phyloP scores from a whole-genome alignment of 208 protist species.

The Blechomonas ayalai region DNA sequence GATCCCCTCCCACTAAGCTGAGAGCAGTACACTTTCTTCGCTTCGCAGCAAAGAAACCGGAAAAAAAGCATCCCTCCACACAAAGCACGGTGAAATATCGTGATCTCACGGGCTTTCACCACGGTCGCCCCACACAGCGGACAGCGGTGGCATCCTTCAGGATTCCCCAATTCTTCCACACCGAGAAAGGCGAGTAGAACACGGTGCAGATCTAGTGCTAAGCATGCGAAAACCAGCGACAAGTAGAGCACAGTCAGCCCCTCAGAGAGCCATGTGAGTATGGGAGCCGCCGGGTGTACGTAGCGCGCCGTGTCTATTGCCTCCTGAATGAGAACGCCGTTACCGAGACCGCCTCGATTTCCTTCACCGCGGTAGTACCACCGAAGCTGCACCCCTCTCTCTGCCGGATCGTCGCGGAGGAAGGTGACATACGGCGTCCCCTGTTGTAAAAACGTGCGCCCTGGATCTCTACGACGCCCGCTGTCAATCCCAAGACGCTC shows the following conservation, averaged over 20 bases:
- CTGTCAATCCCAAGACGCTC: too few species aligned
- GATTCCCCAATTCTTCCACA: slow-evolving; percentile 38
- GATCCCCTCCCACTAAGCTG: too few species aligned
- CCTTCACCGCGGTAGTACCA: too few species aligned
- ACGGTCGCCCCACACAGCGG: slow-evolving; percentile 50
- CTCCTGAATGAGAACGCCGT: too few species aligned
- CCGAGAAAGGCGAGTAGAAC: slow-evolving; percentile 35
- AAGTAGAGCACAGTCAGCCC: slow-evolving; percentile 11
- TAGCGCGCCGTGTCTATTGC: slow-evolving; percentile 2
- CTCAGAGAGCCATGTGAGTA: not conserved
- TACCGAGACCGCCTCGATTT: too few species aligned
- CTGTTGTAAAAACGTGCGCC: too few species aligned
- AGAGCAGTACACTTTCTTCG: not conserved
- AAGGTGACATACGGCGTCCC: too few species aligned
- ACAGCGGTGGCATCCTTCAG: slow-evolving; percentile 42
- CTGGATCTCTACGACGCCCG: too few species aligned
- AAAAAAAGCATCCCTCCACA: not conserved
- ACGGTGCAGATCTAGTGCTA: slow-evolving; percentile 13
- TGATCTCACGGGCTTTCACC: not conserved
- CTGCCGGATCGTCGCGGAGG: too few species aligned
- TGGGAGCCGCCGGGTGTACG: not conserved
- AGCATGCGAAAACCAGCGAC: slow-evolving; percentile 6
- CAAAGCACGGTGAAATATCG: not conserved
- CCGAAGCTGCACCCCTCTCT: too few species aligned
- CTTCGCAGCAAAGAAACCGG: not conserved